These are phyloP conservation scores for Lachnellula cervina DNA, from an alignment of 2,329 filamentous ascomycete species.

Conservation along the genomic window DNA sequence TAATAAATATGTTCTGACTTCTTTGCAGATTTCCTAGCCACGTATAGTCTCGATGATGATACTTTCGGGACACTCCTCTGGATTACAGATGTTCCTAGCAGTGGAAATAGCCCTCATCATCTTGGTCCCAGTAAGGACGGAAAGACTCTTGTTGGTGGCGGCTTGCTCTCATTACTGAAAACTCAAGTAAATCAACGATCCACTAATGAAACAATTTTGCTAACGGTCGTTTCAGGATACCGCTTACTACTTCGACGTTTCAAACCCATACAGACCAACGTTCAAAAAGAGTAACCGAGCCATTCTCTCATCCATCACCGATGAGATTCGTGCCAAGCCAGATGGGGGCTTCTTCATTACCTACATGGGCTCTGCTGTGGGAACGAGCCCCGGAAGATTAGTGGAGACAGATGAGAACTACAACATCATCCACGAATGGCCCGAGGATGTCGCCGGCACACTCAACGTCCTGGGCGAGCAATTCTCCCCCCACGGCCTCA, in stretches of 20 bases:
- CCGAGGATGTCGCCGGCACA: conserved; percentile 48
- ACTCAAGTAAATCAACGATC: conserved; percentile 36
- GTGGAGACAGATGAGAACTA: conserved; percentile 55
- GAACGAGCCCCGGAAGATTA: conserved; percentile 54
- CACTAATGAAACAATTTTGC: neutral
- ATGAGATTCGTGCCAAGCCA: conserved; percentile 60
- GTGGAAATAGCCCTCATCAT: conserved; percentile 58
- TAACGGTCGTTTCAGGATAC: conserved; percentile 41
- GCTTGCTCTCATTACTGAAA: conserved; percentile 54
- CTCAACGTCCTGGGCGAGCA: conserved; percentile 55
- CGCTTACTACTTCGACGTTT: conserved; percentile 57
- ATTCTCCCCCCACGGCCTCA: conserved; percentile 57
- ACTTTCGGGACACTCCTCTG: conserved; percentile 57
- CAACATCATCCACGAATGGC: conserved; percentile 59
- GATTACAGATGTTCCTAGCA: conserved; percentile 53
- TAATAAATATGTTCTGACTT: neutral
- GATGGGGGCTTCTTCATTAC: conserved; percentile 40
- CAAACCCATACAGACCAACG: conserved; percentile 52
- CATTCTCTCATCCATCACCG: conserved; percentile 54
- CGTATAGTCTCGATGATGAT: conserved; percentile 56
- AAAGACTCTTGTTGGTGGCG: conserved; percentile 53
- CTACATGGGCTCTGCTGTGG: conserved; percentile 40
- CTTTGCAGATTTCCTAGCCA: conserved; percentile 43
- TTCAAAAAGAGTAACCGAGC: conserved; percentile 57
- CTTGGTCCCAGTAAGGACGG: conserved; percentile 50